Conservation (phyloP, 2,329 filamentous ascomycete species). For the Trichophyton benhamiae region DNA sequence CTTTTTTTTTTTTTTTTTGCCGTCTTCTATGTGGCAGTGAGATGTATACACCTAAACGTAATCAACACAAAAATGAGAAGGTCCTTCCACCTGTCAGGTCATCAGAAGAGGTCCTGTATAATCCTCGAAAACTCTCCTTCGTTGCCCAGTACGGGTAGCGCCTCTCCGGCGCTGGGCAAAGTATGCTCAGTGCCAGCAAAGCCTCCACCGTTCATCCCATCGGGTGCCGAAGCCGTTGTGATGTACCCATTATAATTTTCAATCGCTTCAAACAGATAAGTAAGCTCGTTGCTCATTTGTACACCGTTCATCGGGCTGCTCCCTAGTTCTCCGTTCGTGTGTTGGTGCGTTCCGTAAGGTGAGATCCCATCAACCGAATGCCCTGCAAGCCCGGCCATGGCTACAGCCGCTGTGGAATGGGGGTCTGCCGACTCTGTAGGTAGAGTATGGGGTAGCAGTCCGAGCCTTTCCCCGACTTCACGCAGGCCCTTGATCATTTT, state of each 20-base stretch:
- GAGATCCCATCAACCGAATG: slow-evolving; percentile 48
- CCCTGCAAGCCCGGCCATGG: slow-evolving; percentile 53
- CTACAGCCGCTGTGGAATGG: slow-evolving; percentile 50
- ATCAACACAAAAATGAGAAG: neutral
- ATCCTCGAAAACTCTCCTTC: slow-evolving; percentile 50
- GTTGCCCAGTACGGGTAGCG: slow-evolving; percentile 37
- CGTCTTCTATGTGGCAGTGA: neutral
- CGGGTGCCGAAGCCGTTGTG: slow-evolving; percentile 9
- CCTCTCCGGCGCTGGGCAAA: slow-evolving; percentile 32
- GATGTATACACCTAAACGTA: neutral
- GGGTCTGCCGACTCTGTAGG: slow-evolving; percentile 39
- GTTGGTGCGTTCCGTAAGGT: slow-evolving; percentile 21
- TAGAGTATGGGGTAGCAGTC: slow-evolving; percentile 35
- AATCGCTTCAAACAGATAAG: slow-evolving; percentile 51
- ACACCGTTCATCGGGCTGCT: slow-evolving; percentile 47
- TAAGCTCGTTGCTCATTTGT: slow-evolving; percentile 49
- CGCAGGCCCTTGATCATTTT: slow-evolving; percentile 52
- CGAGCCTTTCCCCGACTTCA: slow-evolving; percentile 50
- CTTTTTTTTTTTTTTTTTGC: neutral
- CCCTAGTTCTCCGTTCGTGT: slow-evolving; percentile 28
- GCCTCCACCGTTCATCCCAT: slow-evolving; percentile 27
- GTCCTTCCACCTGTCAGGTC: neutral
- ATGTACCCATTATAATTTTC: slow-evolving; percentile 40
- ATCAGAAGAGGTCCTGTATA: slow-evolving; percentile 47
- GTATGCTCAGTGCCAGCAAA: slow-evolving; percentile 29